Evolutionary conservation across 257 asterid species (phyloP), one percentile per base, ranked within the genome.

Genomic region (Fraxinus anomala): DNA sequence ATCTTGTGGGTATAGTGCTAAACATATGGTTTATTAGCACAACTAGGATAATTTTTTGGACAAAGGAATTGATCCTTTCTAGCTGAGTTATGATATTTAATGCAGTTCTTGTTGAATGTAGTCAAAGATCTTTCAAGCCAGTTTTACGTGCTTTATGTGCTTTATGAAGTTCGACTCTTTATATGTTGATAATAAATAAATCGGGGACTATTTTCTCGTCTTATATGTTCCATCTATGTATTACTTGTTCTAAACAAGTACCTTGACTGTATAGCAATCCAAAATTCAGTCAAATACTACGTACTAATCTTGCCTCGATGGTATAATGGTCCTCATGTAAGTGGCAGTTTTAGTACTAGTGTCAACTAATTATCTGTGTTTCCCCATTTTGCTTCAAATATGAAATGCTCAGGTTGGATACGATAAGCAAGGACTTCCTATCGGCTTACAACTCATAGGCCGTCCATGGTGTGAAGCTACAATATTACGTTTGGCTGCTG

Each of bases 401-500:
- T 44, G 54, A 21, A 44, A 44, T 78, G 73, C 72, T 42, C 82
- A 96, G 99, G 89, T 96, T 71, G 99, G 98, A 68, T 92, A 93
- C 44, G 99, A 96, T 79, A 93, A 91, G 84, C 92, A 93, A 82
- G 98, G 99, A 77, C 97, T 96, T 33, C 99, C 99, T 14, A 92
- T 93, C 11, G 99, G 99, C 63, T 80, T 96, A 68, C 99, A 96
- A 81, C 81, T 96, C 79, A 88, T 96, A 10, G 98, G 99, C 30
- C 96, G 97, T 30, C 99, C 99, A 44, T 93, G 99, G 99, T 83
- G 92, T 76, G 99, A 93, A 85, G 97, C 98, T 79, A 87, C 99
- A 39, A 71, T 93, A 76, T 83, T 93, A 81, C 98, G 92, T 73
- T 85, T 96, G 81, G 97, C 97, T 68, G 94, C 97, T 83, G 92